Base-by-base conservation (phyloP, 331 rosid genomes). In the Arachis monticola region DNA sequence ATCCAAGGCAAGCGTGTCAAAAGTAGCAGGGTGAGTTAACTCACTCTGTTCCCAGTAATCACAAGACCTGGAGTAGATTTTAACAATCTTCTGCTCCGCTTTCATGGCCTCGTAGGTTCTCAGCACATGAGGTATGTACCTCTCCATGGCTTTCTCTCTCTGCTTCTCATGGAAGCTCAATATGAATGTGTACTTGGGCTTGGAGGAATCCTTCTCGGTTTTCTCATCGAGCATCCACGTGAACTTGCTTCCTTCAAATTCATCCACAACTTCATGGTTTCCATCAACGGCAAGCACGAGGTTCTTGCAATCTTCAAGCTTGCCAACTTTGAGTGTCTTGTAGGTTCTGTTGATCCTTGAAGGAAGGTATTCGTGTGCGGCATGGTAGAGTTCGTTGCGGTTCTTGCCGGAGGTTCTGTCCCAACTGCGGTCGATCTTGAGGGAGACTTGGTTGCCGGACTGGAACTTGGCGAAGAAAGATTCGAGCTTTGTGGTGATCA, bases 1-100 rank as follows among this genome's bases (percentile, higher is more conserved):
- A 13, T 82, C 80, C 76, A 87, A 63, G 1, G 87, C 88, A 6
- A 87, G 74, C 17, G 83, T 74, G 1, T 82, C 76, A 5, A 87
- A 84, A 2, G 88, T 67, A 0, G 84, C 77, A 0, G 91, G 88
- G 14, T 87, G 88, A 0, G 80, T 32, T 38, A 87, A 78, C 1
- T 84, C 78, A n/a, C 65, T 69, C 0, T 38, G 10, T 11, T n/a
- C 3, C 87, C 87, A 84, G 2, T 13, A 31, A 0, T 8, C 0
- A 45, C 2, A 7, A 0, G 10, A 0, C 61, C 51, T 6, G 2
- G 80, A 80, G 47, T 63, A 13, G 12, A 80, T 53, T 22, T 77
- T 80, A 0, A 84, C 12, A n/a, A 4, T 44, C 74, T 10, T 84
- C 7, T 74, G 52, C 14, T 63, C 47, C 1, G 63, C 75, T 64